phyloP scores from a whole-genome alignment of 2,329 filamentous ascomycete species.

The Domatiomyces catenatus region DNA sequence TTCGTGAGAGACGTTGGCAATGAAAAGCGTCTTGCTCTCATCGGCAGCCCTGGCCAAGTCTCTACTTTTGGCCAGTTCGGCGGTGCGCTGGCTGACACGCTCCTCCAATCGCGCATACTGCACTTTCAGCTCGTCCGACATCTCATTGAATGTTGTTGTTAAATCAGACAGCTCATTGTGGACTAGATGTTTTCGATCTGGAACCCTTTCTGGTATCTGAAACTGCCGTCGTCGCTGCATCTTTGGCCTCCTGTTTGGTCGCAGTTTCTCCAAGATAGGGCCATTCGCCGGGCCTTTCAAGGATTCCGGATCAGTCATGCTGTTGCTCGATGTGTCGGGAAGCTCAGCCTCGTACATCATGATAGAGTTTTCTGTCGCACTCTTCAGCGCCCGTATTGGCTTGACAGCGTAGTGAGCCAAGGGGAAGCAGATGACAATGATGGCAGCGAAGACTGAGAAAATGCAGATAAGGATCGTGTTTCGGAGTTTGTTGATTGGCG shows the following conservation, averaged over 20 bases:
- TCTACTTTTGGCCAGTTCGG: constrained; percentile 72
- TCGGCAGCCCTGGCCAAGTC: constrained; percentile 82
- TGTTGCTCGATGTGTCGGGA: constrained; percentile 27
- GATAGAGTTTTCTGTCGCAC: constrained; percentile 53
- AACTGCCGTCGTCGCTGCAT: constrained; percentile 32
- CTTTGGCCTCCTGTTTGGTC: not conserved
- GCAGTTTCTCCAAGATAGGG: not conserved
- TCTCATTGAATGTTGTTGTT: constrained; percentile 77
- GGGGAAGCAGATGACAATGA: constrained; percentile 43
- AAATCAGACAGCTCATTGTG: constrained; percentile 74
- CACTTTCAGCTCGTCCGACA: constrained; percentile 74
- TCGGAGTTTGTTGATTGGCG: constrained; percentile 57
- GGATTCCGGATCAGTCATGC: constrained; percentile 3
- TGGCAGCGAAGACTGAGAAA: constrained; percentile 63
- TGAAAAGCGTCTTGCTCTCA: constrained; percentile 90
- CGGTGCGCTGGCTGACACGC: constrained; percentile 64
- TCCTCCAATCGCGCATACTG: constrained; percentile 73
- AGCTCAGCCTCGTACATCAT: constrained; percentile 26
- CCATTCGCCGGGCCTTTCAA: not conserved
- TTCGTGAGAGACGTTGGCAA: constrained; percentile 78
- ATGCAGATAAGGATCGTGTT: constrained; percentile 69
- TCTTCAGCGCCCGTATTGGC: constrained; percentile 60
- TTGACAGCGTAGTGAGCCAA: constrained; percentile 65
- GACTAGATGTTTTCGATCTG: constrained; percentile 55
- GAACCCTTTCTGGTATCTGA: constrained; percentile 70